Conservation (phyloP, 306 rosid genomes). For the Quercus dentata region DNA sequence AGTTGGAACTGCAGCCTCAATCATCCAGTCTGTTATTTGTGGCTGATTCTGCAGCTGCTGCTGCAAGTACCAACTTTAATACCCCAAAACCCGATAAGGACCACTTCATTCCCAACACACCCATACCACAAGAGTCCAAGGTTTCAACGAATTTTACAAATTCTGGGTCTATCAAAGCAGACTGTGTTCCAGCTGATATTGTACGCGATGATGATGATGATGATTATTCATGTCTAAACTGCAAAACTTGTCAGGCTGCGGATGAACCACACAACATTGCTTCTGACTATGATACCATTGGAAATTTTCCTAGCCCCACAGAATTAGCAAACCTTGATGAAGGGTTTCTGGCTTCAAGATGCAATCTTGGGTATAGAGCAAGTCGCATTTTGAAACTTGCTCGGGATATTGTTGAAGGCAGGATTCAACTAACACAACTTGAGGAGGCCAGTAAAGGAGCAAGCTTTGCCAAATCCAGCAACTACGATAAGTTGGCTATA, state of each 20-base stretch:
- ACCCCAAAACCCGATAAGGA: constrained; percentile 10
- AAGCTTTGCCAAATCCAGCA: constrained; percentile 12
- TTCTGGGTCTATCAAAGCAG: constrained; percentile 7
- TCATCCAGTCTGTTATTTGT: background rate
- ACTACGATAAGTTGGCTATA: constrained; percentile 25
- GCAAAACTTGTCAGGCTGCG: background rate
- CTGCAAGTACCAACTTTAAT: background rate
- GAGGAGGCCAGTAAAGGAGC: constrained; percentile 38
- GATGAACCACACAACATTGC: background rate
- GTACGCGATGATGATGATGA: background rate
- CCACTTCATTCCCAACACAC: constrained; percentile 36
- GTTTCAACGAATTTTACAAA: constrained; percentile 14
- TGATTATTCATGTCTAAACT: constrained; percentile 4
- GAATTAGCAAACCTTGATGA: constrained; percentile 44
- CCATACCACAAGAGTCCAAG: constrained; percentile 27
- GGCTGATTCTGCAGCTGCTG: too few species aligned
- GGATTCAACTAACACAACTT: constrained; percentile 34
- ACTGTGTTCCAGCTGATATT: background rate
- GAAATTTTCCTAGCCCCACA: constrained; percentile 46
- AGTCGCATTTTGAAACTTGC: constrained; percentile 41
- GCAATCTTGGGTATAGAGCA: constrained; percentile 57
- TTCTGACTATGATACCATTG: background rate
- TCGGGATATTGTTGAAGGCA: constrained; percentile 38
- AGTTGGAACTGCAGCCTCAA: constrained; percentile 37
- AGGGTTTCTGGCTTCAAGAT: constrained; percentile 36